phyloP scores from a whole-genome alignment of 1,139 yeast genomes.

The Nakaseomyces glabratus region DNA sequence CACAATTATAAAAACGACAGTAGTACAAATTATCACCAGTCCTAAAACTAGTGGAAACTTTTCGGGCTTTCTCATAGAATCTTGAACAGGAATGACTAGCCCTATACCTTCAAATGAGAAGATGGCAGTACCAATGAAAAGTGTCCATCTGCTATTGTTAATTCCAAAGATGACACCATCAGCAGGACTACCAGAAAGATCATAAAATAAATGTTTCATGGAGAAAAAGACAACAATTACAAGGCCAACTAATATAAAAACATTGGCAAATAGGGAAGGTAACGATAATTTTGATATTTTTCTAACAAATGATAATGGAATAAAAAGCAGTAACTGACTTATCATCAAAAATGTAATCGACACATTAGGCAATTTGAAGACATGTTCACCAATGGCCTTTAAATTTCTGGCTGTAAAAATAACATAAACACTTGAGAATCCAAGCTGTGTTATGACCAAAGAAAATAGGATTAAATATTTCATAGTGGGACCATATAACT shows the following conservation, averaged over 20 bases:
- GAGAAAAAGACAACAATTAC: slow-evolving; percentile 54
- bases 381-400: slow-evolving; percentile 46
- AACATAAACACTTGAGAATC: slow-evolving; percentile 70
- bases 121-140: slow-evolving; percentile 73
- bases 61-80: slow-evolving; percentile 66
- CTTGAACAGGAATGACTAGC: slow-evolving; percentile 64
- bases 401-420: slow-evolving; percentile 65
- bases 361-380: slow-evolving; percentile 33
- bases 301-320: slow-evolving; percentile 63
- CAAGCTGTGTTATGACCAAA: slow-evolving; percentile 59
- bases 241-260: slow-evolving; percentile 56
- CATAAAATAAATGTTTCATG: slow-evolving; percentile 29
- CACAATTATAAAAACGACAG: slow-evolving; percentile 48
- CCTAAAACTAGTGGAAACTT: slow-evolving; percentile 57
- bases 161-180: slow-evolving; percentile 35
- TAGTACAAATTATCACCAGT: slow-evolving; percentile 51
- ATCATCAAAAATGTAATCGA: slow-evolving; percentile 39
- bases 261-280: slow-evolving; percentile 58
- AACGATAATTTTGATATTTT: slow-evolving; percentile 63
- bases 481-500: slow-evolving; percentile 52
- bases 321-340: slow-evolving; percentile 48
- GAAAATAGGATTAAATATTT: slow-evolving; percentile 52
- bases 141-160: slow-evolving; percentile 57
- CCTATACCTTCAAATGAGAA: slow-evolving; percentile 81
- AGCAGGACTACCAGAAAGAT: slow-evolving; percentile 24